phyloP scores from a whole-genome alignment of 306 rosid genomes.

The Macrotyloma uniflorum region DNA sequence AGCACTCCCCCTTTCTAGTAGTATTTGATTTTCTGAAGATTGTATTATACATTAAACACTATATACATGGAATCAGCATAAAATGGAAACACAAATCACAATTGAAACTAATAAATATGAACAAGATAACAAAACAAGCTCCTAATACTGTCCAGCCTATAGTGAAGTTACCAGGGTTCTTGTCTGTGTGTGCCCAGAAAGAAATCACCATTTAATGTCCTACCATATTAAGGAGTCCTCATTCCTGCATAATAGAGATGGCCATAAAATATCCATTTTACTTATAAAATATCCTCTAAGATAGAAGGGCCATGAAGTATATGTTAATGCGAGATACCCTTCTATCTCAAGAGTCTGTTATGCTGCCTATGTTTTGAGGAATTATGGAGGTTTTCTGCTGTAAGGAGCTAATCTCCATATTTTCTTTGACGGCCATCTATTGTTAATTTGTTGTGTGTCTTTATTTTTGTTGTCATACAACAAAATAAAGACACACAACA shows the following conservation, averaged over 20 bases:
- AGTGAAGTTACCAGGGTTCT: not conserved
- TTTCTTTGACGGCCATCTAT: no score
- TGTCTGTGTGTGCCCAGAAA: not conserved
- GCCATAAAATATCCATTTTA: not conserved
- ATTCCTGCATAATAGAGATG: not conserved
- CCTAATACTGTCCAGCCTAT: not conserved
- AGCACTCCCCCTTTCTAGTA: conserved; percentile 22
- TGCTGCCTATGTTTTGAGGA: conserved; percentile 7
- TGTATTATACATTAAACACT: not conserved
- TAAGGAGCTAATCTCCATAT: not conserved
- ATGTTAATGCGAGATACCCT: conserved; percentile 1
- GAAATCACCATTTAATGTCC: not conserved
- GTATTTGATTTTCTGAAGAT: conserved; percentile 22
- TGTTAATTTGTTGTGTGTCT: no score
- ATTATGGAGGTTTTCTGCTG: not conserved
- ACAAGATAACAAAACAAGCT: not conserved
- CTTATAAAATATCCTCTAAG: not conserved
- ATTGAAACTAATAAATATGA: not conserved
- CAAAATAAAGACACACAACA: not conserved
- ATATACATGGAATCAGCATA: not conserved
- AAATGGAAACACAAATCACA: not conserved
- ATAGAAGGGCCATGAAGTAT: conserved; percentile 23
- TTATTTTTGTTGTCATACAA: no score
- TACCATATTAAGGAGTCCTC: not conserved
- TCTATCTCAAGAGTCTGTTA: not conserved